Evolutionary conservation across 805 yeast genomes (phyloP), one percentile per base, ranked within the genome.

Genomic region (Zygoascus bituminiphila): DNA sequence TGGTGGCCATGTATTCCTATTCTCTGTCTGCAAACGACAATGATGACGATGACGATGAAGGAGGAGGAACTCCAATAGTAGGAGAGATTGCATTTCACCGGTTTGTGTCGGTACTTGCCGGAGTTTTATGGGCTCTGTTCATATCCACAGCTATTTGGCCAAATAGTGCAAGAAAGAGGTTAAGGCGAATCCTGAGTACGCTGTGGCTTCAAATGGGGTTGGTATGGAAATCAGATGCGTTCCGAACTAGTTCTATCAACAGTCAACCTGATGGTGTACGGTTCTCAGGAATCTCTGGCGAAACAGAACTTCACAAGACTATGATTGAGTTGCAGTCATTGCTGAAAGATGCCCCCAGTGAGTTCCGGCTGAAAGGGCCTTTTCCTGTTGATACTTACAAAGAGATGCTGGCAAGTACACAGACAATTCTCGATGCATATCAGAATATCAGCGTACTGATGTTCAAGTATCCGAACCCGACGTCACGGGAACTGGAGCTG

Each of bases 171-270:
- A 70, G 95, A 42, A 70, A 77, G 12, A 68, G 88, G 43, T 66
- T 86, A 51, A 78, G 84, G 50, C 70, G 72, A 23, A 86, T 87
- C 0, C 60, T 86, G 20, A 76, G 87, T 0, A 66, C 80, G 2
- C 68, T 85, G 20, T 87, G 95, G 95, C 67, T 87, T 37, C 69
- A 88, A 40, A 73, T 86, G 74, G 95, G 95, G 1, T 73, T 87
- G 20, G 73, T 81, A 7, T 86, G 94, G 95, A 82, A 81, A 55
- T 69, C 80, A 44, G 91, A 84, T 54, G 88, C 89, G 1, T 65
- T 86, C n/a, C 38, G 48, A 15, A 51, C 49, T 5, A 44, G 29
- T 7, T 15, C 33, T 12, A 12, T 39, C 21, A 14, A 15, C 15
- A 20, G 26, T 2, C 21, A 35, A 24, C 22, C 14, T 2, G 23